A percentile compares a stretch with the other conserved stretches of the same genome.
phyloP scores from a whole-genome alignment of 768 basidiomycete species.

The Pisolithus microcarpus region DNA sequence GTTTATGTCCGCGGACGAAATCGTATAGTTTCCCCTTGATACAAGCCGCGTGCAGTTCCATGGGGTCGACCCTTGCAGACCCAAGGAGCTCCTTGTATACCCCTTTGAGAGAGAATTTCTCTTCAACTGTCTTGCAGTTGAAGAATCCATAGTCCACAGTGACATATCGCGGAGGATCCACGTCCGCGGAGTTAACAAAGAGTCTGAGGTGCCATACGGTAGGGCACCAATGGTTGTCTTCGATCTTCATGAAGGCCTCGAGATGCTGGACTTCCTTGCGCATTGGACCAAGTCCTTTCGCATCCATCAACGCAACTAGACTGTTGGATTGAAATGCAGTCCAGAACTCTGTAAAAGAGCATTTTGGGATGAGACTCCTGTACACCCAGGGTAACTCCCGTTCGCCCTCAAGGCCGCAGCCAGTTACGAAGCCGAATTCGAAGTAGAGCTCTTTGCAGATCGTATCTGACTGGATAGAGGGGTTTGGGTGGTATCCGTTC shows the following conservation, averaged over 20 bases:
- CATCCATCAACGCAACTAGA: conserved; percentile 24
- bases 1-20: conserved; percentile 15
- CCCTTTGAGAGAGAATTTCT: conserved; percentile 21
- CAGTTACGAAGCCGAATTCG: conserved; percentile 13
- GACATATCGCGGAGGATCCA: conserved; percentile 8
- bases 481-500: conserved; percentile 1
- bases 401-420: background rate
- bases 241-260: conserved; percentile 19
- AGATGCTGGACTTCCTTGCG: conserved; percentile 11
- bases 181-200: conserved; percentile 12
- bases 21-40: conserved; percentile 26
- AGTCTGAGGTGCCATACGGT: conserved; percentile 35
- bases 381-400: conserved; percentile 12
- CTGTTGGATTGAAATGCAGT: conserved; percentile 18
- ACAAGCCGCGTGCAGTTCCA: conserved; percentile 30
- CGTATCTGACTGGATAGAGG: background rate
- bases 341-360: conserved; percentile 32
- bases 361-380: conserved; percentile 17
- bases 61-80: conserved; percentile 16
- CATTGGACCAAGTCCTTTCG: conserved; percentile 9
- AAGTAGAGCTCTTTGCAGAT: background rate
- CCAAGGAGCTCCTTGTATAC: conserved; percentile 27
- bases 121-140: conserved; percentile 25
- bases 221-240: conserved; percentile 8
- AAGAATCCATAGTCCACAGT: conserved; percentile 30